These are phyloP conservation scores for Articulospora tetracladia DNA, from an alignment of 495 filamentous ascomycete genomes.

Conservation along the genomic window DNA sequence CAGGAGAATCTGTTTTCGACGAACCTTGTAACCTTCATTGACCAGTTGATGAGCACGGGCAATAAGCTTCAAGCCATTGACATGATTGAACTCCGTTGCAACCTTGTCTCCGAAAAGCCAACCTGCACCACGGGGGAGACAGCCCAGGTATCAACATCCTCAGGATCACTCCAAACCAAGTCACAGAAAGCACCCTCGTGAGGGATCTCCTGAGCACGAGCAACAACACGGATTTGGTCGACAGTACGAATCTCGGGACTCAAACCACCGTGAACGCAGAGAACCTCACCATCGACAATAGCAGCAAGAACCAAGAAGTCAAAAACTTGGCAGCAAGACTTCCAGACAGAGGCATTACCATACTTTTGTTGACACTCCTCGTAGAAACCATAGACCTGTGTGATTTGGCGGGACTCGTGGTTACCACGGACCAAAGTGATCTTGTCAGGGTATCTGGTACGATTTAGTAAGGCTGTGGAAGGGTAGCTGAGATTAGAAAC, in stretches of 20 bases:
- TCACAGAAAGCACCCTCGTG: conserved; percentile 99
- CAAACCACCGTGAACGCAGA: conserved; percentile 96
- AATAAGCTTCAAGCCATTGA: conserved; percentile 92
- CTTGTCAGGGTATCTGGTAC: conserved; percentile 78
- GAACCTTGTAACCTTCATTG: conserved; percentile 94
- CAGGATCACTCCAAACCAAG: conserved; percentile 96
- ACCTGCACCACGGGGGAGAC: conserved; percentile 91
- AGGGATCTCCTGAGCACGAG: conserved; percentile 93
- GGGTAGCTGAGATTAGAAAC: conserved; percentile 27
- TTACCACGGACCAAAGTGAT: conserved; percentile 96
- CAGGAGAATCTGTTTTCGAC: conserved; percentile 1
- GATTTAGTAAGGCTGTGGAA: conserved; percentile 3
- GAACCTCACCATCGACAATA: conserved; percentile 93
- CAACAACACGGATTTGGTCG: conserved; percentile 96
- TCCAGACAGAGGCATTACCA: conserved; percentile 97
- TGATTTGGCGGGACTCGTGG: conserved; percentile 97
- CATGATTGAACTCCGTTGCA: conserved; percentile 97
- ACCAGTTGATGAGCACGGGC: conserved; percentile 95
- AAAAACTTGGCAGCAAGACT: conserved; percentile 98
- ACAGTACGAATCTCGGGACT: conserved; percentile 95
- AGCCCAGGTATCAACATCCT: conserved; percentile 98
- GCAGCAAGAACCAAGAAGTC: conserved; percentile 96
- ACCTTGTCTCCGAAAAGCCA: conserved; percentile 99
- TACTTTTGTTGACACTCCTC: conserved; percentile 98
- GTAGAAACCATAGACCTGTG: conserved; percentile 98